Evolutionary conservation across 768 basidiomycete species (phyloP).

Genomic region (Mycena metata): DNA sequence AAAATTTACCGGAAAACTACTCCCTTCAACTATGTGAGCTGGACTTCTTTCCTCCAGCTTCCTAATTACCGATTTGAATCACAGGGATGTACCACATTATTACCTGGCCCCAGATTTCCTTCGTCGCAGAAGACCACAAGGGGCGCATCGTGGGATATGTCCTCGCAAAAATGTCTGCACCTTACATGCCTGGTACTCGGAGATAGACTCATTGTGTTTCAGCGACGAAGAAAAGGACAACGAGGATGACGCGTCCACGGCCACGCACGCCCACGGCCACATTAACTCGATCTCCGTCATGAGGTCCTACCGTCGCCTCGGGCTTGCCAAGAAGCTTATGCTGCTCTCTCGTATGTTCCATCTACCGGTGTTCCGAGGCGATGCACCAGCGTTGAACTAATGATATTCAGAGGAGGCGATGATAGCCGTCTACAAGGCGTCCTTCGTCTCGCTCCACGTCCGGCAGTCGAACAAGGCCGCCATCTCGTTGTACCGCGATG

Average conservation of each 20-base stretch:
- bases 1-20: slow-evolving; percentile 95
- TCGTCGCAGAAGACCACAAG: slow-evolving; percentile 91
- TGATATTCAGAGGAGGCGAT: slow-evolving; percentile 80
- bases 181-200: neutral
- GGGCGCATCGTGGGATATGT: slow-evolving; percentile 96
- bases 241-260: slow-evolving; percentile 54
- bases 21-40: slow-evolving; percentile 81
- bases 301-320: slow-evolving; percentile 89
- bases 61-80: slow-evolving; percentile 1
- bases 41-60: neutral
- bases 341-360: slow-evolving; percentile 83
- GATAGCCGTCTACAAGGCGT: slow-evolving; percentile 86
- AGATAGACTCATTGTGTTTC: neutral
- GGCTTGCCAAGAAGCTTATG: slow-evolving; percentile 96
- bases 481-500: slow-evolving; percentile 88
- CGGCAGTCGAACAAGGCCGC: slow-evolving; percentile 96
- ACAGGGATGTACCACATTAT: slow-evolving; percentile 90
- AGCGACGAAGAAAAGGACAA: slow-evolving; percentile 61
- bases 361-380: neutral
- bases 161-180: slow-evolving; percentile 89
- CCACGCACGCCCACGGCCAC: slow-evolving; percentile 81
- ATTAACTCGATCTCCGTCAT: slow-evolving; percentile 98
- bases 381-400: too few relatives aligned
- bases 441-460: slow-evolving; percentile 91
- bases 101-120: slow-evolving; percentile 95